A percentile compares a stretch with the other conserved stretches of the same genome.
phyloP scores from a whole-genome alignment of 495 filamentous ascomycete genomes.

The Mytilinidion resinicola region DNA sequence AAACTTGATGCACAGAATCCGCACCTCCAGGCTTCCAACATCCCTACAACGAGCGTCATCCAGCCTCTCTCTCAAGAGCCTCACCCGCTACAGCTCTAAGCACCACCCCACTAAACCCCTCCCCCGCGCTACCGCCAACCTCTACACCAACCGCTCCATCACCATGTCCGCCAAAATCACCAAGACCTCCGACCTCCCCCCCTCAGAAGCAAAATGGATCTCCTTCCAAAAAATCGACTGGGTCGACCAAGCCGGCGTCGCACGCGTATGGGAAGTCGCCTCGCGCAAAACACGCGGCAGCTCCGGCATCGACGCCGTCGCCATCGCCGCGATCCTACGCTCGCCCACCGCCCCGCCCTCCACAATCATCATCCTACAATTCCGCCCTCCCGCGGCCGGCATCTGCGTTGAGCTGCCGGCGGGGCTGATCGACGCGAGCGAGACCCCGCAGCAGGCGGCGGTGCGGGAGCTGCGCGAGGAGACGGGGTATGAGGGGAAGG shows the following conservation, averaged over 20 bases:
- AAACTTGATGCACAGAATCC: too few relatives aligned
- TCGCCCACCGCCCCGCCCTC: constrained; percentile 56
- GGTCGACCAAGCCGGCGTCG: constrained; percentile 45
- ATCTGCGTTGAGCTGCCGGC: constrained; percentile 79
- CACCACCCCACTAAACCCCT: not conserved
- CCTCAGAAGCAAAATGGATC: constrained; percentile 46
- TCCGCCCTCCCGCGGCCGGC: constrained; percentile 73
- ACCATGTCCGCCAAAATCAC: constrained; percentile 44
- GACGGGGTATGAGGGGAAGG: not conserved
- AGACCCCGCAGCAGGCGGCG: constrained; percentile 71
- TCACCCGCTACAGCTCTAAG: too few relatives aligned
- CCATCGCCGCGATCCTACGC: constrained; percentile 80
- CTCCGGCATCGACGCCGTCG: constrained; percentile 78
- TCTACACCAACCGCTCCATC: not conserved
- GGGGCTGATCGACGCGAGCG: constrained; percentile 75
- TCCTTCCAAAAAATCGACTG: constrained; percentile 47
- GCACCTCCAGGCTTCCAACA: too few relatives aligned
- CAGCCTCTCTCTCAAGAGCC: too few relatives aligned
- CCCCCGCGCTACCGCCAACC: not conserved
- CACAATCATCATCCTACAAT: constrained; percentile 76
- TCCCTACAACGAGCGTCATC: too few relatives aligned
- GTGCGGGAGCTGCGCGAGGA: constrained; percentile 53
- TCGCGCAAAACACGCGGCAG: constrained; percentile 47
- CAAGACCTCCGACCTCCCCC: constrained; percentile 39
- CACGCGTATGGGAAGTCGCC: constrained; percentile 50